Base-by-base conservation (phyloP, 805 yeast species). In the Ogataea ramenticola region DNA sequence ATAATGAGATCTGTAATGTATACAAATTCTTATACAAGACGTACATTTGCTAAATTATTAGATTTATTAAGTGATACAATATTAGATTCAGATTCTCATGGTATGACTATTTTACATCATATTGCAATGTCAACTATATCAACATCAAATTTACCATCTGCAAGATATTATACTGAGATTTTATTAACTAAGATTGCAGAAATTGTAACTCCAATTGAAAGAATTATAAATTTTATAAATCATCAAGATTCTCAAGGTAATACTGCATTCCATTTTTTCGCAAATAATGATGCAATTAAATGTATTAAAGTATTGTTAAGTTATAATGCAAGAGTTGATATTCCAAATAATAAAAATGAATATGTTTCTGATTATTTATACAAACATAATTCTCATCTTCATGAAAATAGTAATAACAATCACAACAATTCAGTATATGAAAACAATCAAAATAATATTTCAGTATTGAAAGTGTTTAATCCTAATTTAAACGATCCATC, bases 51-150 rank as follows among this genome's bases (percentile, higher is more conserved):
- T 4, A 76, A 74, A 49, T 75, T 91, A 2, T 75, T 88, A 41
- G 93, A 86, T 43, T 66, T 89, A 39, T 70, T 93, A 41, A 80
- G 82, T 46, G 82, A 81, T 44, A 82, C 93, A 9, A 71, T 87
- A n/a, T 78, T 86, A 49, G 85, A 83, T 58, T 72, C 84, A 10
- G 98, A 93, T 64, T 66, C 72, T 10, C 74, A 76, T 42, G 80
- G 80, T 16, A 79, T 86, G 53, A 88, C 96, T 0, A 80, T 95
- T 0, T 65, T 93, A 40, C 99, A 93, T 60, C 93, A 89, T 59
- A 81, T 91, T 46, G 86, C 91, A 21, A 74, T 69, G 52, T 79
- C 82, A 47, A 80, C 86, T 29, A 74, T 79, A 41, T 72, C 81
- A n/a, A 70, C 73, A 45, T 74, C 83, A 16, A 78, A 87, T 49